These are phyloP conservation scores for Scytalidium lignicola DNA, from an alignment of 2,329 filamentous ascomycete species.

Conservation along the genomic window DNA sequence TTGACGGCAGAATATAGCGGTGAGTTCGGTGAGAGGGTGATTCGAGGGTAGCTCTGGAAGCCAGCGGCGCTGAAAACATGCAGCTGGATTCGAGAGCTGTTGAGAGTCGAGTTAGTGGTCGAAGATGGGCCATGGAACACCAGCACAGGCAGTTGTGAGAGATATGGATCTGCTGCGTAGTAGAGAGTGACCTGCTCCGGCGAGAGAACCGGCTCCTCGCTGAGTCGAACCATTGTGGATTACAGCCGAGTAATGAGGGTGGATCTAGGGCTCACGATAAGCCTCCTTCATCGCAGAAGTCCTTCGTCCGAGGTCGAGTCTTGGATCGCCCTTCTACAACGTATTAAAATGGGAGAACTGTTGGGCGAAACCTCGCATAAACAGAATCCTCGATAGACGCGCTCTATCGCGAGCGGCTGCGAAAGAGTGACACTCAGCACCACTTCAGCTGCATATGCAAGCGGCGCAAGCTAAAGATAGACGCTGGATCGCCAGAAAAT, in stretches of 20 bases:
- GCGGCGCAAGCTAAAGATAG: background rate
- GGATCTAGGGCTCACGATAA: background rate
- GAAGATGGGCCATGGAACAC: slow-evolving; percentile 91
- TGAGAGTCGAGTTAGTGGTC: slow-evolving; percentile 78
- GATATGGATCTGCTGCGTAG: slow-evolving; percentile 78
- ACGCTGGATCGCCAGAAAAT: background rate
- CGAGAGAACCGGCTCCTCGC: slow-evolving; percentile 70
- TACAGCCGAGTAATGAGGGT: background rate
- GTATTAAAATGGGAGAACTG: background rate
- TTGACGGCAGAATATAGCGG: slow-evolving; percentile 87
- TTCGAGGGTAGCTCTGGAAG: slow-evolving; percentile 81
- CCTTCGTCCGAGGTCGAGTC: background rate
- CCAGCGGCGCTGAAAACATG: slow-evolving; percentile 89
- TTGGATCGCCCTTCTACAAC: background rate
- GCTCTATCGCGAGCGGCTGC: background rate
- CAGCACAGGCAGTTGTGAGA: slow-evolving; percentile 75
- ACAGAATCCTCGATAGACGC: background rate
- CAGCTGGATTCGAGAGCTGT: slow-evolving; percentile 89
- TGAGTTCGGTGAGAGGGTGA: slow-evolving; percentile 90
- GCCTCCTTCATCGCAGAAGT: background rate
- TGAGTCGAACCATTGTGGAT: slow-evolving; percentile 73
- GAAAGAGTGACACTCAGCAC: background rate
- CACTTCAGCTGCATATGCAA: background rate
- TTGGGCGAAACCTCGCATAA: background rate
- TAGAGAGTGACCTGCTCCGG: slow-evolving; percentile 81